These are phyloP conservation scores for Pseudohyphozyma bogoriensis DNA, from an alignment of 768 basidiomycete species.

Conservation along the genomic window DNA sequence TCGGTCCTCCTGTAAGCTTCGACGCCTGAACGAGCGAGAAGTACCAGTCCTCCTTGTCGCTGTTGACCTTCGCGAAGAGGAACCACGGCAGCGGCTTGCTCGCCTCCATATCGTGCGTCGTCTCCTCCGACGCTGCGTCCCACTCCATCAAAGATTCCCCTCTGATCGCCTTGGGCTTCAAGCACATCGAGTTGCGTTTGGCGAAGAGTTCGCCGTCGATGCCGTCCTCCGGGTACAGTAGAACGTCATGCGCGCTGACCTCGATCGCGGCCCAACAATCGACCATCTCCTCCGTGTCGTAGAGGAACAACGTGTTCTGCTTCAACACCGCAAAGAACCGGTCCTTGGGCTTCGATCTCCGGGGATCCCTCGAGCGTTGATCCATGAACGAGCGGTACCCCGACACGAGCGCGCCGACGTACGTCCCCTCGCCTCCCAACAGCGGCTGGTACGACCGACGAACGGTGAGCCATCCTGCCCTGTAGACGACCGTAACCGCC, in stretches of 20 bases:
- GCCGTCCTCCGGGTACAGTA: constrained; percentile 50
- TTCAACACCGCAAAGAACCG: constrained; percentile 89
- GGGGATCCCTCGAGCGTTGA: constrained; percentile 54
- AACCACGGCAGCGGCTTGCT: constrained; percentile 61
- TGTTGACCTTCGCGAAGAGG: constrained; percentile 76
- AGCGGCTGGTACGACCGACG: constrained; percentile 31
- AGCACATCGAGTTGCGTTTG: constrained; percentile 68
- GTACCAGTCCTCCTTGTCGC: constrained; percentile 96
- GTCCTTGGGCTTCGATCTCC: constrained; percentile 73
- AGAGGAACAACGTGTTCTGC: constrained; percentile 70
- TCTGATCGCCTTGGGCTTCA: constrained; percentile 34
- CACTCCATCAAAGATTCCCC: constrained; percentile 21
- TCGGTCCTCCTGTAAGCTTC: constrained; percentile 51
- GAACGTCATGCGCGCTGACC: constrained; percentile 64
- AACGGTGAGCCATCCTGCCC: constrained; percentile 65
- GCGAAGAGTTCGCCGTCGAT: constrained; percentile 83
- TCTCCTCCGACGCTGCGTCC: constrained; percentile 8
- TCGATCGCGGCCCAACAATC: constrained; percentile 89
- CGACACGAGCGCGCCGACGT: constrained; percentile 29
- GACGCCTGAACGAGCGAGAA: constrained; percentile 63
- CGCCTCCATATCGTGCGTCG: constrained; percentile 40
- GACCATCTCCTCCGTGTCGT: constrained; percentile 81
- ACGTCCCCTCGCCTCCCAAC: constrained; percentile 14
- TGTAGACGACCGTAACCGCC: constrained; percentile 34
- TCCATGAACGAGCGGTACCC: constrained; percentile 33